phyloP scores from a whole-genome alignment of 2,329 filamentous ascomycete species.

The Erysiphe pulchra region DNA sequence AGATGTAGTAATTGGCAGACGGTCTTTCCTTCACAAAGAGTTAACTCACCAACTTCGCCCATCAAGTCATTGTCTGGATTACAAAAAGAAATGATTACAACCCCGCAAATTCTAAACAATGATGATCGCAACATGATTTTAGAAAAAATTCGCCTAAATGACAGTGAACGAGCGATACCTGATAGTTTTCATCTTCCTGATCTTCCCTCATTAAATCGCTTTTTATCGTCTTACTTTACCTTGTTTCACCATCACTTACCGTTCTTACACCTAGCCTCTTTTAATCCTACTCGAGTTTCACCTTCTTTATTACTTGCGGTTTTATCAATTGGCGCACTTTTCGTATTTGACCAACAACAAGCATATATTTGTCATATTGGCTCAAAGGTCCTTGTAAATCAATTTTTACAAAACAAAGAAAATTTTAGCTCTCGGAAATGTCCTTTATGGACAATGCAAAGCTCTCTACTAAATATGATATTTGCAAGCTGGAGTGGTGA shows the following conservation, averaged over 20 bases:
- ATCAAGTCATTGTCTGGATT: constrained; percentile 43
- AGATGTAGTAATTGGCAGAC: constrained; percentile 31
- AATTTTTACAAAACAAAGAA: constrained; percentile 93
- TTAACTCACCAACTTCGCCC: constrained; percentile 37
- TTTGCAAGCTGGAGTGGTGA: constrained; percentile 99
- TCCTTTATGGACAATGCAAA: constrained; percentile 95
- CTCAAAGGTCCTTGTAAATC: constrained; percentile 88
- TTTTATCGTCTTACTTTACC: constrained; percentile 87
- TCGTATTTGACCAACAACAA: constrained; percentile 91
- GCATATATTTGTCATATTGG: constrained; percentile 95
- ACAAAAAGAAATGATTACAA: constrained; percentile 39
- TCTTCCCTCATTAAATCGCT: constrained; percentile 61
- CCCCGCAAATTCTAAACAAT: constrained; percentile 61
- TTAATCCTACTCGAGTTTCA: constrained; percentile 54
- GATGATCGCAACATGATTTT: constrained; percentile 67
- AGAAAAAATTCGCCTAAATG: constrained; percentile 60
- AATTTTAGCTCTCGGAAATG: constrained; percentile 97
- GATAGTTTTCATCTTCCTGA: constrained; percentile 76
- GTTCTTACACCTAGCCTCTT: constrained; percentile 81
- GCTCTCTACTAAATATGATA: constrained; percentile 90
- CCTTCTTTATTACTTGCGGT: constrained; percentile 70
- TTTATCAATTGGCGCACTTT: constrained; percentile 81
- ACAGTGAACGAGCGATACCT: constrained; percentile 58
- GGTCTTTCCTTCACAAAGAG: constrained; percentile 29
- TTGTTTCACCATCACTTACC: constrained; percentile 92